Conservation (phyloP, 2,329 filamentous ascomycete species). For the Moelleriella libera region DNA sequence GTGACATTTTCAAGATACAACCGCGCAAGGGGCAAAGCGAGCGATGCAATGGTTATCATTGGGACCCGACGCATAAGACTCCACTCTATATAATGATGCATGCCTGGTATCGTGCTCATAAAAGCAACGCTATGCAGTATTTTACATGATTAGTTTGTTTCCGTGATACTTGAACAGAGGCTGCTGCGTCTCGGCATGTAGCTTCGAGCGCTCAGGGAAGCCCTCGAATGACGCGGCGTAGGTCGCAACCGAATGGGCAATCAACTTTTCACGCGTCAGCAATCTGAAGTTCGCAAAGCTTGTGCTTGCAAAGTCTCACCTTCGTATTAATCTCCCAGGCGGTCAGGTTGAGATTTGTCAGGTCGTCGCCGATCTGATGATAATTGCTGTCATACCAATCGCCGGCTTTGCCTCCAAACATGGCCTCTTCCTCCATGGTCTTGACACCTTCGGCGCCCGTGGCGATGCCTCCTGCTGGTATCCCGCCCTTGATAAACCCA, state of each 20-base stretch:
- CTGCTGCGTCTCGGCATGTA: neutral
- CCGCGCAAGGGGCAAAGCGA: too few relatives aligned
- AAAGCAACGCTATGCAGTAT: too few relatives aligned
- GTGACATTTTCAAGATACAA: too few relatives aligned
- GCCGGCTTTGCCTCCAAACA: conserved; percentile 60
- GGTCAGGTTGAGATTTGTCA: conserved; percentile 41
- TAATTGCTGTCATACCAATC: conserved; percentile 46
- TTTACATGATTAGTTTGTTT: conserved; percentile 29
- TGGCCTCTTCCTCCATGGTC: conserved; percentile 46
- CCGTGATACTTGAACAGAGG: conserved; percentile 31
- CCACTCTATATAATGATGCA: too few relatives aligned
- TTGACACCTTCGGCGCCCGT: conserved; percentile 68
- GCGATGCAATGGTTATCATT: too few relatives aligned
- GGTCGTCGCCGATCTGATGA: conserved; percentile 46
- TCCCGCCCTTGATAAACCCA: conserved; percentile 58
- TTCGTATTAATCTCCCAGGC: conserved; percentile 49
- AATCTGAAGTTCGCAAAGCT: conserved; percentile 6
- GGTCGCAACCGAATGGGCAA: conserved; percentile 60
- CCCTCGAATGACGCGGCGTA: conserved; percentile 52
- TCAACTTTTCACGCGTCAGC: conserved; percentile 26
- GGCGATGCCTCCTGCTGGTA: conserved; percentile 62
- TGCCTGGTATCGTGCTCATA: too few relatives aligned
- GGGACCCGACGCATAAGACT: too few relatives aligned
- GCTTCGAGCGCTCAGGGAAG: conserved; percentile 41
- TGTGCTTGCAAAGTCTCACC: conserved; percentile 18